Evolutionary conservation across 2,329 filamentous ascomycete species (phyloP), one percentile per base, ranked within the genome.

Genomic region (Aspergillus chevalieri): DNA sequence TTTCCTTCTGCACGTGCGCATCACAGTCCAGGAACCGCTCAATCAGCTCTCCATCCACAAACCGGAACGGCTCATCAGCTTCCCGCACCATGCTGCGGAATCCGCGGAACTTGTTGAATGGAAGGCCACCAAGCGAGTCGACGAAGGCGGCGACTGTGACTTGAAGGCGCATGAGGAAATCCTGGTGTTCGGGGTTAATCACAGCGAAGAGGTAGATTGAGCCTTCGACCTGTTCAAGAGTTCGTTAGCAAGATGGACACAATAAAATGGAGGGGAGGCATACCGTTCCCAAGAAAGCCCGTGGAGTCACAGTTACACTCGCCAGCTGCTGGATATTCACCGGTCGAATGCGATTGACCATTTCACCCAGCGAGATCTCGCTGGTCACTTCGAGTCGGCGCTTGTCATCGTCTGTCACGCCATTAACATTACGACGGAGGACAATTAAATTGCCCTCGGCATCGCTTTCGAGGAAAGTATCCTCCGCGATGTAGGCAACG

Each of bases 31-130:
- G 68, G 64, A 96, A 96, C 46, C 82, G 72, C 71, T 97, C 92
- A 10, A 98, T 77, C 60, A 97, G 75, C 65, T 96, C 92, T 0
- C 92, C 93, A 62, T 98, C 93, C 10, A 98, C 81, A 61, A 97
- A 97, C 1, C 92, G 79, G 62, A 83, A 87, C 0, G 93, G 92
- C 36, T 86, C 88, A 0, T 87, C 84, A 0, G 82, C 80, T 51
- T 87, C 81, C 15, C 84, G 75, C 22, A 86, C 83, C 21, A 82
- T 76, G 47, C 83, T 94, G 52, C 83, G 83, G 72, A 92, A 95
- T 0, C 86, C 86, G n/a, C 93, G 81, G 73, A 88, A 98, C 19
- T 78, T 75, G 36, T 83, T 80, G 67, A 95, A 97, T 0, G 84
- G 78, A 44, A 95, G 80, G 44, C 84, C 74, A 0, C 93, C 93